Evolutionary conservation across 2,329 filamentous ascomycete genomes (phyloP).

Genomic region (Akanthomyces uredinophilus): DNA sequence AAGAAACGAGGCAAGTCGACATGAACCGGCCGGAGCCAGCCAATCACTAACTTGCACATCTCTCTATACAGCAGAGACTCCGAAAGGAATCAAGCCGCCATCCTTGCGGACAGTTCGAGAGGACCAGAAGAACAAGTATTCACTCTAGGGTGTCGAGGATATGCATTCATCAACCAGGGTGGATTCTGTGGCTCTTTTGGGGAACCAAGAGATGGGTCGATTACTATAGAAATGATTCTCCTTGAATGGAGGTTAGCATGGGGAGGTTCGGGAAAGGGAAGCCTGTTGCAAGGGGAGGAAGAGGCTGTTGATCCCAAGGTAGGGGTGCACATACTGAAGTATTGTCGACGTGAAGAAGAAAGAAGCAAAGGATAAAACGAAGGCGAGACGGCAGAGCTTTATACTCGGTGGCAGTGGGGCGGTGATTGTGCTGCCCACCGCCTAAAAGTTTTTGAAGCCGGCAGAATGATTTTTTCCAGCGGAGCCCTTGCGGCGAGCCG

Average conservation of each 20-base stretch:
- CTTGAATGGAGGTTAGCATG: slow-evolving; percentile 29
- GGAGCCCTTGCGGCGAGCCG: background rate
- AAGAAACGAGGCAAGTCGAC: slow-evolving; percentile 31
- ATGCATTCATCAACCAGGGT: slow-evolving; percentile 90
- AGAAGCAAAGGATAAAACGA: slow-evolving; percentile 35
- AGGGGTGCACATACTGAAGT: slow-evolving; percentile 47
- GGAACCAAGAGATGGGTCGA: slow-evolving; percentile 85
- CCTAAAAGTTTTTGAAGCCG: slow-evolving; percentile 23
- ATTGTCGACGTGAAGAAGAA: slow-evolving; percentile 59
- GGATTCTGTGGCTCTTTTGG: slow-evolving; percentile 88
- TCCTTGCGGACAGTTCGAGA: slow-evolving; percentile 58
- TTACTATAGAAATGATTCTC: slow-evolving; percentile 99
- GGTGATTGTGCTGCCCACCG: slow-evolving; percentile 27
- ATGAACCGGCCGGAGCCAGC: slow-evolving; percentile 8
- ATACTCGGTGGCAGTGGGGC: slow-evolving; percentile 28
- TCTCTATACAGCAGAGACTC: slow-evolving; percentile 63
- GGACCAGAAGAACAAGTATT: slow-evolving; percentile 53
- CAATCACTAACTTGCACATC: slow-evolving; percentile 42
- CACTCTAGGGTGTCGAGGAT: slow-evolving; percentile 89
- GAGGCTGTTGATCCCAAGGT: slow-evolving; percentile 18
- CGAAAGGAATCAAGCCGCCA: slow-evolving; percentile 39
- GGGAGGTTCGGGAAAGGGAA: slow-evolving; percentile 10
- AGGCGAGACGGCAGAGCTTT: slow-evolving; percentile 30
- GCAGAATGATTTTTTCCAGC: slow-evolving; percentile 18
- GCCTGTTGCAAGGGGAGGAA: background rate